Evolutionary conservation across 2,329 filamentous ascomycete species (phyloP).

Genomic region (Colletotrichum nymphaeae): DNA sequence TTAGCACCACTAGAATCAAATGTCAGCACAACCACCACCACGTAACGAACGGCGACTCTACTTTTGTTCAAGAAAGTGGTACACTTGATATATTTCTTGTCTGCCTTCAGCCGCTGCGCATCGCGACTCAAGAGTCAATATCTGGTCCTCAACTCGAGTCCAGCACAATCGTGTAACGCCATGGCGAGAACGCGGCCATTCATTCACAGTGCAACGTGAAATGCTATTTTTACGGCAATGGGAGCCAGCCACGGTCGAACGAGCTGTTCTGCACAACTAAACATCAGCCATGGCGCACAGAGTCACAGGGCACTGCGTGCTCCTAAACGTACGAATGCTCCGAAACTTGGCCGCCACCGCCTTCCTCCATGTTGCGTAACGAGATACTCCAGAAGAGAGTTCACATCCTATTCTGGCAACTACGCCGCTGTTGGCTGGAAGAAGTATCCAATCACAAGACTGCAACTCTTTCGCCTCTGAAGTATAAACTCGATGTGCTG

Average conservation of each 20-base stretch:
- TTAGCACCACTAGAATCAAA: not conserved
- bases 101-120: not conserved
- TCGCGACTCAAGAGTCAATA: not conserved
- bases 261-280: not conserved
- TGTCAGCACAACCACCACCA: not conserved
- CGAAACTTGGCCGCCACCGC: not conserved
- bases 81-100: not conserved
- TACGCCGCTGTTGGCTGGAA: not conserved
- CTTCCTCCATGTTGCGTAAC: not conserved
- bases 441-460: not conserved
- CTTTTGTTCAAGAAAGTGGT: not conserved
- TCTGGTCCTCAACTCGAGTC: not conserved
- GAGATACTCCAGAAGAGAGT: not conserved
- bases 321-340: constrained; percentile 2
- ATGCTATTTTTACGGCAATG: not conserved
- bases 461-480: not conserved
- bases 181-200: not conserved
- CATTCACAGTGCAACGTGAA: not conserved
- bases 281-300: not conserved
- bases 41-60: not conserved
- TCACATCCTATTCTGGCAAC: constrained; percentile 1
- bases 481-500: not conserved
- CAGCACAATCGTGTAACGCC: not conserved
- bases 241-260: not conserved
- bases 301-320: not conserved